Evolutionary conservation across 441 rosid species (phyloP).

Genomic region (Euphorbia celastroides): DNA sequence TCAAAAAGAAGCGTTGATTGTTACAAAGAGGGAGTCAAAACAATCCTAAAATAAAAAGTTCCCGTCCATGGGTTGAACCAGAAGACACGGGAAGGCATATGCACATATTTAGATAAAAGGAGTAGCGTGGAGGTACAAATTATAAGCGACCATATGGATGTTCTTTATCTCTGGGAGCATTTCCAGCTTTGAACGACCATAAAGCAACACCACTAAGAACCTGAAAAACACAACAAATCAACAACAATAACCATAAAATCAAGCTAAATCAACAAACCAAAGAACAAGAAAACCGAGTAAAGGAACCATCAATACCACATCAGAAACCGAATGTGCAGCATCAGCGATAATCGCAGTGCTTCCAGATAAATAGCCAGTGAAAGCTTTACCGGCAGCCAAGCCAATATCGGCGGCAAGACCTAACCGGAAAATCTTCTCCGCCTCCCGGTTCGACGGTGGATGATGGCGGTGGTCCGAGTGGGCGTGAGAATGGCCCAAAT

Average conservation of each 20-base stretch:
- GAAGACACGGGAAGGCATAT: neutral
- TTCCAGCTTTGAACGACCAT: slow-evolving; percentile 79
- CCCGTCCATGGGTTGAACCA: neutral
- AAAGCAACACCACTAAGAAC: slow-evolving; percentile 88
- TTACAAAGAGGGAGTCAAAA: neutral
- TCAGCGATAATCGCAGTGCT: slow-evolving; percentile 68
- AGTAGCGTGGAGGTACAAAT: slow-evolving; percentile 39
- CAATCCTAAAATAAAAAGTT: no score
- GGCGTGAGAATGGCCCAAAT: slow-evolving; percentile 57
- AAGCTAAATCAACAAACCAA: neutral
- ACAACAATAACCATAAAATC: neutral
- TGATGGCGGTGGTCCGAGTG: slow-evolving; percentile 29
- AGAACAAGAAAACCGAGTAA: neutral
- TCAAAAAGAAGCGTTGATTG: neutral
- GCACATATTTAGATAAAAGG: slow-evolving; percentile 21
- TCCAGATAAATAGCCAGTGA: slow-evolving; percentile 56
- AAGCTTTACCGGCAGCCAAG: slow-evolving; percentile 54
- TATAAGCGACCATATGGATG: slow-evolving; percentile 84
- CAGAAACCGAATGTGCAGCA: slow-evolving; percentile 64
- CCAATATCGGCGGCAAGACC: slow-evolving; percentile 64
- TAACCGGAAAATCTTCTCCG: slow-evolving; percentile 66
- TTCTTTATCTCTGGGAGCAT: slow-evolving; percentile 80
- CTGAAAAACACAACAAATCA: slow-evolving; percentile 25
- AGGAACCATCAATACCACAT: slow-evolving; percentile 36
- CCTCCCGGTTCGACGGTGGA: slow-evolving; percentile 30